Conservation (phyloP, 345 rosid species). For the Gossypium australe region DNA sequence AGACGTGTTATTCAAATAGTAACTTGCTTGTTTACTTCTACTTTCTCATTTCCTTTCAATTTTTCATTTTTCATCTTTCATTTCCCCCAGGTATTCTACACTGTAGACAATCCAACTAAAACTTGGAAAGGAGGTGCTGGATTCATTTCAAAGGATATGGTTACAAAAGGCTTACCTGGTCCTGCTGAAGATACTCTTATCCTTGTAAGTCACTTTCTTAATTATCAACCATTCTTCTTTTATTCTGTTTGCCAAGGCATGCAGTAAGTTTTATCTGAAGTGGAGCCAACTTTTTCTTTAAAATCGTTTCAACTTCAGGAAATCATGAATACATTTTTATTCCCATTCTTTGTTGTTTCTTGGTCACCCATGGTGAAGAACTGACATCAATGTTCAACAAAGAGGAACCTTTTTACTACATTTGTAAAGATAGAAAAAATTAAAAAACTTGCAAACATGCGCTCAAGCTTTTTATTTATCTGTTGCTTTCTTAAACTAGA, state of each 20-base stretch:
- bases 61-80: background rate
- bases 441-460: background rate
- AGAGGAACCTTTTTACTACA: background rate
- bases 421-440: background rate
- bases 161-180: conserved; percentile 66
- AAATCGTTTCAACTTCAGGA: background rate
- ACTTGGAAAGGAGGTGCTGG: conserved; percentile 93
- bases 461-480: background rate
- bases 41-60: background rate
- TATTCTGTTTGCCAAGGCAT: conserved; percentile 1
- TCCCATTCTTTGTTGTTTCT: background rate
- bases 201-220: conserved; percentile 47
- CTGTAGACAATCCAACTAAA: conserved; percentile 80
- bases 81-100: conserved; percentile 57
- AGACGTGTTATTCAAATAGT: background rate
- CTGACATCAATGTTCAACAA: background rate
- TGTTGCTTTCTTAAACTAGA: background rate
- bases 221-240: background rate
- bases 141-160: conserved; percentile 75
- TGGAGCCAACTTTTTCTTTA: background rate
- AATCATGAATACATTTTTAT: background rate
- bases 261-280: background rate
- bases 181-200: conserved; percentile 81
- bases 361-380: background rate
- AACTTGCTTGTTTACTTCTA: background rate